phyloP scores from a whole-genome alignment of 2,329 filamentous ascomycete genomes.

The Colletotrichum sp. region DNA sequence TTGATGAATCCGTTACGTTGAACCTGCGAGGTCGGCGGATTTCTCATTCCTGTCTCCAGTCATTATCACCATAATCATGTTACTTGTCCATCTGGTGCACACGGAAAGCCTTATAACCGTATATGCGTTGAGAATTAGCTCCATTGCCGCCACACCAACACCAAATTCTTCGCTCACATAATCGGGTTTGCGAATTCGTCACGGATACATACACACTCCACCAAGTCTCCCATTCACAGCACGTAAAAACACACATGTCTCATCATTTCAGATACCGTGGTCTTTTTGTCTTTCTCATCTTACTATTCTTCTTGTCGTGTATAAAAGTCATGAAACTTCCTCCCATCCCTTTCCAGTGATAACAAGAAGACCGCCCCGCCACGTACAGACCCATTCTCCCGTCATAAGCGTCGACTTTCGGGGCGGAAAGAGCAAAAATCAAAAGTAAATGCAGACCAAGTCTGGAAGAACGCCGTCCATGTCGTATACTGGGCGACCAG shows the following conservation, averaged over 20 bases:
- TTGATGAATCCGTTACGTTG: too few relatives aligned
- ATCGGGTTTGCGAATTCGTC: background rate
- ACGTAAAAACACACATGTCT: background rate
- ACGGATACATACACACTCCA: background rate
- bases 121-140: background rate
- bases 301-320: background rate
- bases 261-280: background rate
- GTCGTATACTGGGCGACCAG: slow-evolving; percentile 2
- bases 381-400: background rate
- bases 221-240: background rate
- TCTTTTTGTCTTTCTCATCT: background rate
- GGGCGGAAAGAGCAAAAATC: background rate
- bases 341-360: background rate
- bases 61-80: too few relatives aligned
- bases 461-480: background rate
- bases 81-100: rapidly evolving
- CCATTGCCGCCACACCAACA: background rate
- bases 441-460: background rate
- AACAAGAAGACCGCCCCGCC: background rate
- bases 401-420: background rate
- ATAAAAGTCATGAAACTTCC: background rate
- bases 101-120: background rate
- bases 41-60: rapidly evolving
- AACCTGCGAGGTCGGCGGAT: rapidly evolving
- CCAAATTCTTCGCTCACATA: background rate